Percentiles rank a stretch among this genome's conserved stretches.
These are phyloP conservation scores for Rhodotorula sp. DNA, from an alignment of 1,284 basidiomycete species.

Conservation along the genomic window DNA sequence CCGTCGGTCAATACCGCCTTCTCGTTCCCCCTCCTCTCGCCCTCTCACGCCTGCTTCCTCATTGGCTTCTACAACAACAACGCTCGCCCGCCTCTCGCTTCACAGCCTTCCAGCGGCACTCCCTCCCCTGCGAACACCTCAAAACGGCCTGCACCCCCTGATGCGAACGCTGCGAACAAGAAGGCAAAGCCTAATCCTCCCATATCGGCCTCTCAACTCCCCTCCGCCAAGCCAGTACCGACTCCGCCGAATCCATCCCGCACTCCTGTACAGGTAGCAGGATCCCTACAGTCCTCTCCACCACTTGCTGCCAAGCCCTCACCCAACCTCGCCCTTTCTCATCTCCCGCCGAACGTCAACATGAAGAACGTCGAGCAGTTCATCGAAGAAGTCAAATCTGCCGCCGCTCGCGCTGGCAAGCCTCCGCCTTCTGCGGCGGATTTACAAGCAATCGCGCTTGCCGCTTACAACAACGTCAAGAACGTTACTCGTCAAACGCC, in stretches of 20 bases:
- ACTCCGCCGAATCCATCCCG: conserved; percentile 9
- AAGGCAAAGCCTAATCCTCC: conserved; percentile 26
- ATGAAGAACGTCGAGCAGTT: conserved; percentile 26
- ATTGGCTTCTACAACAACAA: conserved; percentile 38
- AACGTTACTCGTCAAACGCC: neutral
- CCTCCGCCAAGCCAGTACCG: neutral
- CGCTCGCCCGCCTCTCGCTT: too few species aligned
- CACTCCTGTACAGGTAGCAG: neutral
- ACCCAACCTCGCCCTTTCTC: neutral
- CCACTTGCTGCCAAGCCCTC: neutral
- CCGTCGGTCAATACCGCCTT: conserved; percentile 12
- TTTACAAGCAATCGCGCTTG: conserved; percentile 22
- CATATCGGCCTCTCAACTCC: neutral
- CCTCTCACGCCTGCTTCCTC: conserved; percentile 35
- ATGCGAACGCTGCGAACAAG: conserved; percentile 12
- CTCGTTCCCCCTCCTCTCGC: conserved; percentile 24
- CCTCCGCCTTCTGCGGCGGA: conserved; percentile 26
- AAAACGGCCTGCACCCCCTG: conserved; percentile 20
- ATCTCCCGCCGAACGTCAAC: conserved; percentile 3
- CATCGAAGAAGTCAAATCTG: conserved; percentile 25
- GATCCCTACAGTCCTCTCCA: neutral
- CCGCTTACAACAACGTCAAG: conserved; percentile 14
- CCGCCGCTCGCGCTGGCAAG: conserved; percentile 7
- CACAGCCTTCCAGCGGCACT: neutral
- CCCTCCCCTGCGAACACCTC: neutral